Conservation (phyloP, 2,329 filamentous ascomycete species). For the Graphiopsis chlorocephala region DNA sequence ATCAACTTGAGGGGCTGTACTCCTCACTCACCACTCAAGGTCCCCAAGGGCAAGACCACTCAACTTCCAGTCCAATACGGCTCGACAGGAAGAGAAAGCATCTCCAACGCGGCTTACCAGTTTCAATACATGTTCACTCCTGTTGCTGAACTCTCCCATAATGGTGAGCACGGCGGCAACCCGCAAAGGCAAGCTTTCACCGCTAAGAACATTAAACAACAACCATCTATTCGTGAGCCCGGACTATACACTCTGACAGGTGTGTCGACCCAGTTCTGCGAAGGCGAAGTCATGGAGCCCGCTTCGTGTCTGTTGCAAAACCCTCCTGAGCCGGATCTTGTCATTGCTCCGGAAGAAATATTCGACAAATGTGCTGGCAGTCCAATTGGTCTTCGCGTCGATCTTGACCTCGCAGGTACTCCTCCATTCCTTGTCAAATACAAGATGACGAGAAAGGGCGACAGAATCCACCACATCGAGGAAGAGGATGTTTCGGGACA, state of each 20-base stretch:
- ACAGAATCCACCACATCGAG: slow-evolving; percentile 48
- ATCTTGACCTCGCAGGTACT: slow-evolving; percentile 85
- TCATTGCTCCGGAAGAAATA: slow-evolving; percentile 73
- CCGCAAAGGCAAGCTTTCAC: slow-evolving; percentile 56
- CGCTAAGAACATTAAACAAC: slow-evolving; percentile 61
- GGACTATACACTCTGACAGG: slow-evolving; percentile 84
- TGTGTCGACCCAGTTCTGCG: slow-evolving; percentile 75
- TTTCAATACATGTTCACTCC: slow-evolving; percentile 81
- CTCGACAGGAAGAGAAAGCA: slow-evolving; percentile 56
- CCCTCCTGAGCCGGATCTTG: slow-evolving; percentile 78
- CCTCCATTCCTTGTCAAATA: slow-evolving; percentile 87
- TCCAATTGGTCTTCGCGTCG: slow-evolving; percentile 83
- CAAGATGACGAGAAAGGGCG: slow-evolving; percentile 62
- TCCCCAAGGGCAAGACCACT: slow-evolving; percentile 69
- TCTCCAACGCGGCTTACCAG: slow-evolving; percentile 64
- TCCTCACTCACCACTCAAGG: slow-evolving; percentile 74
- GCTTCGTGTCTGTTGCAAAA: slow-evolving; percentile 92
- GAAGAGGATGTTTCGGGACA: slow-evolving; percentile 64
- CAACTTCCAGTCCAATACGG: slow-evolving; percentile 70
- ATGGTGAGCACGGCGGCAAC: slow-evolving; percentile 65
- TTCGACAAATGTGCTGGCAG: slow-evolving; percentile 94
- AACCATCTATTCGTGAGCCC: slow-evolving; percentile 67
- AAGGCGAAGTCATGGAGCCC: slow-evolving; percentile 86
- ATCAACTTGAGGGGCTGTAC: slow-evolving; percentile 73
- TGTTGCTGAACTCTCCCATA: slow-evolving; percentile 64